Evolutionary conservation across 2,329 filamentous ascomycete genomes (phyloP), one percentile per base, ranked within the genome.

Genomic region (Fusarium sp.): DNA sequence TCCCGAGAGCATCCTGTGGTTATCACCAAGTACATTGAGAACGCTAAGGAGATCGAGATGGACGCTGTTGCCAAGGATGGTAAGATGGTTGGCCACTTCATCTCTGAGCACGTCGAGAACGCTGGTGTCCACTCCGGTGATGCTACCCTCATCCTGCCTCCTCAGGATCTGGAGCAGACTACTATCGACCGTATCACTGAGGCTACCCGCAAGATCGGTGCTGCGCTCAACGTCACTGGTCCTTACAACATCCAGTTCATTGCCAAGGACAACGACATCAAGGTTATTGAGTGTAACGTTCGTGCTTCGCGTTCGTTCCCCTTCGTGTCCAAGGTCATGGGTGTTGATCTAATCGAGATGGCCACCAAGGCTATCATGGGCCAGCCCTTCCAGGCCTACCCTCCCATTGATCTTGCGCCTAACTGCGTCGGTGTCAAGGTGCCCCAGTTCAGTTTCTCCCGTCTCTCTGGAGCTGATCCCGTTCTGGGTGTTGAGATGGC

Each of bases 201-300:
- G 76, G 95, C 95, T 4, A 98, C 95, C 12, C 85, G 90, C 68
- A 98, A 98, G 85, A 98, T 99, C 70, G 95, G 91, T 67, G 89
- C 91, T 62, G 94, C 95, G 13, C 85, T 98, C 57, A 97, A 98
- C 75, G 90, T 99, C 53, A 98, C 95, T 36, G 95, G 95, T 45
- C 95, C 95, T 22, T 97, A 91, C 85, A 99, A 99, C 80, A 99
- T 99, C 64, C 95, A 99, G 76, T 98, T 99, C 81, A 99, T 99
- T 72, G 95, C 95, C 72, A 98, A 98, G 82, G 93, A 98, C 77
- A 98, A 98, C 76, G 94, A 98, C 68, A 98, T 99, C 83, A 98
- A 98, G 83, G 95, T 99, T 67, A 99, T 99, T 65, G 95, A 99
- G 80, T 98, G 95, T 80, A 99, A 99, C 73, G 95, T 98, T 59